phyloP scores from a whole-genome alignment of 257 asterid species.

The Solanum sejunctum region DNA sequence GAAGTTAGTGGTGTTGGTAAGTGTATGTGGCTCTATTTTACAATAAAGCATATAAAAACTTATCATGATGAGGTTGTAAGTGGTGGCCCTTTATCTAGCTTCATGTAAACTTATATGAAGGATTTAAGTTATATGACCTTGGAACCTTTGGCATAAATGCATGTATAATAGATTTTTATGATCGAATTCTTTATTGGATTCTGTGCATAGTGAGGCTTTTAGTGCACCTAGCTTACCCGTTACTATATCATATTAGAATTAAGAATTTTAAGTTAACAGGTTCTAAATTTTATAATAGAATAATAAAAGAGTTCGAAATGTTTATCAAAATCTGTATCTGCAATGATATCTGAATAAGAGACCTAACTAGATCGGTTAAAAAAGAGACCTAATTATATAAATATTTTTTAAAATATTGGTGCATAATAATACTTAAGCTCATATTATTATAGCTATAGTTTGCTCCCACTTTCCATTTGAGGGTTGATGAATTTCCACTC shows the following conservation, averaged over 20 bases:
- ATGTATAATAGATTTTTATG: too few relatives aligned
- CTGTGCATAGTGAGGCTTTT: rapidly evolving
- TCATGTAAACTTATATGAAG: not conserved
- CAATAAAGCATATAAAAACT: not conserved
- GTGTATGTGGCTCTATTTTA: not conserved
- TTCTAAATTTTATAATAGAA: not conserved
- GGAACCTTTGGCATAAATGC: too few relatives aligned
- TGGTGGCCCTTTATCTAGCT: not conserved
- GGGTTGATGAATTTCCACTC: not conserved
- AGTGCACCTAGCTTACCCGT: too few relatives aligned
- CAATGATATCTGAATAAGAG: not conserved
- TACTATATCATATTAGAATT: not conserved
- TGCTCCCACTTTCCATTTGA: slow-evolving; percentile 19
- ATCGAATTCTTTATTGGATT: rapidly evolving
- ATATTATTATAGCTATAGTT: not conserved
- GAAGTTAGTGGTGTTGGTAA: slow-evolving; percentile 9
- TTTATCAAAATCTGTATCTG: not conserved
- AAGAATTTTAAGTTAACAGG: not conserved
- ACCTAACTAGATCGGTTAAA: too few relatives aligned
- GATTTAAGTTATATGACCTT: not conserved
- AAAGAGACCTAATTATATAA: not conserved
- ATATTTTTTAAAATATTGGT: not conserved
- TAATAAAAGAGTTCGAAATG: not conserved
- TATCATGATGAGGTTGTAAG: not conserved
- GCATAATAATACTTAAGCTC: not conserved